Evolutionary conservation across 1,284 basidiomycete species (phyloP).

Genomic region (Ceratobasidium theobromae): DNA sequence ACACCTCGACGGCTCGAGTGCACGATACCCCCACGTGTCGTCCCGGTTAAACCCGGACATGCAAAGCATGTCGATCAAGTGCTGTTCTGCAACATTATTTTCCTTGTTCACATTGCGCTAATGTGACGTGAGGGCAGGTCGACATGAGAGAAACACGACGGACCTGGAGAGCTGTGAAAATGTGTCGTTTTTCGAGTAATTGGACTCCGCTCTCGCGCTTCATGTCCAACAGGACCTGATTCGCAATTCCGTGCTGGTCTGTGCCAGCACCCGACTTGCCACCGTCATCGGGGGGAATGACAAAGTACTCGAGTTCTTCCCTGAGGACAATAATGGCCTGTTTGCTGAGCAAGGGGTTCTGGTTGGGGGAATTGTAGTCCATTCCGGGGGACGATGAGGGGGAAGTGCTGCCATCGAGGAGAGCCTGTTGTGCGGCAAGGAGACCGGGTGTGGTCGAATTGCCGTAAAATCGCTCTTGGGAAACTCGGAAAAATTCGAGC

Average conservation of each 20-base stretch:
- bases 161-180: slow-evolving; percentile 83
- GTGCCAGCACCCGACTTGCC: slow-evolving; percentile 52
- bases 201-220: slow-evolving; percentile 85
- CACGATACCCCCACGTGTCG: slow-evolving; percentile 96
- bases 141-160: no score
- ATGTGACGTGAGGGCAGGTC: no score
- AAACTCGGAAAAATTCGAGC: slow-evolving; percentile 84
- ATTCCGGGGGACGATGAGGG: slow-evolving; percentile 44
- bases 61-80: slow-evolving; percentile 99
- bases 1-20: slow-evolving; percentile 91
- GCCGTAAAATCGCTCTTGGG: slow-evolving; percentile 92
- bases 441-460: slow-evolving; percentile 71
- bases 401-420: slow-evolving; percentile 63
- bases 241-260: slow-evolving; percentile 76
- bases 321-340: slow-evolving; percentile 98
- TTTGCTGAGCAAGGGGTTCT: slow-evolving; percentile 91
- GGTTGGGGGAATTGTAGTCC: slow-evolving; percentile 63
- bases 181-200: slow-evolving; percentile 85
- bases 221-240: slow-evolving; percentile 69
- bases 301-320: slow-evolving; percentile 98
- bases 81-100: slow-evolving; percentile 98
- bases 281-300: slow-evolving; percentile 75
- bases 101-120: slow-evolving; percentile 99
- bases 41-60: slow-evolving; percentile 98
- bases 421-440: slow-evolving; percentile 75